Evolutionary conservation across 2,329 filamentous ascomycete genomes (phyloP).

Genomic region (Paecilomyces niveus): DNA sequence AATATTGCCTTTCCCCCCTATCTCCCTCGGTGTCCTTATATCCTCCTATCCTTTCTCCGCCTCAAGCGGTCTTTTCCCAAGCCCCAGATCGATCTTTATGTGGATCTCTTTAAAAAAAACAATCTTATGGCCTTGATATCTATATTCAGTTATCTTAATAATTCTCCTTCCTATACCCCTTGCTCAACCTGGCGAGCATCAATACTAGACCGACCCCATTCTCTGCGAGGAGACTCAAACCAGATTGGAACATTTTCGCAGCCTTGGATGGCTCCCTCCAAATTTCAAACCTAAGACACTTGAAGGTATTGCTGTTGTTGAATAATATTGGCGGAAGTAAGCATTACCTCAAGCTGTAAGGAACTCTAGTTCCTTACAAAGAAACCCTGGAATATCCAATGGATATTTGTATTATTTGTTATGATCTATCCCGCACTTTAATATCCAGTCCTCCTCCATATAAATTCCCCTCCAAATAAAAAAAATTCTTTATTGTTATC

Average conservation of each 20-base stretch:
- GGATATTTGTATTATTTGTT: slow-evolving; percentile 21
- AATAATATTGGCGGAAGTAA: slow-evolving; percentile 16
- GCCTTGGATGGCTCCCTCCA: slow-evolving; percentile 16
- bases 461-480: slow-evolving; percentile 14
- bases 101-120: no score
- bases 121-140: no score
- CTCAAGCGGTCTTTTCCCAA: no score
- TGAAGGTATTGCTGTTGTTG: slow-evolving; percentile 14
- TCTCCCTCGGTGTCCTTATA: no score
- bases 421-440: slow-evolving; percentile 14
- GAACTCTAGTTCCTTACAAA: slow-evolving; percentile 8
- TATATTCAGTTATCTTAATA: no score
- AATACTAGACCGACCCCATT: slow-evolving; percentile 18
- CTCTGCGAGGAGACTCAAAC: slow-evolving; percentile 18
- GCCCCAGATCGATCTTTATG: no score
- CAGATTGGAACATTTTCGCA: slow-evolving; percentile 16
- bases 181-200: slow-evolving; percentile 11
- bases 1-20: no score
- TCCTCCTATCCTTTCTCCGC: no score
- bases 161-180: no score
- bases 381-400: slow-evolving; percentile 12
- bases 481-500: slow-evolving; percentile 16
- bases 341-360: no score
- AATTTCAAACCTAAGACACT: slow-evolving; percentile 18
- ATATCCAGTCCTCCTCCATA: slow-evolving; percentile 16